Evolutionary conservation across 176 grass and related monocot species (phyloP).

Genomic region (Lolium rigidum): DNA sequence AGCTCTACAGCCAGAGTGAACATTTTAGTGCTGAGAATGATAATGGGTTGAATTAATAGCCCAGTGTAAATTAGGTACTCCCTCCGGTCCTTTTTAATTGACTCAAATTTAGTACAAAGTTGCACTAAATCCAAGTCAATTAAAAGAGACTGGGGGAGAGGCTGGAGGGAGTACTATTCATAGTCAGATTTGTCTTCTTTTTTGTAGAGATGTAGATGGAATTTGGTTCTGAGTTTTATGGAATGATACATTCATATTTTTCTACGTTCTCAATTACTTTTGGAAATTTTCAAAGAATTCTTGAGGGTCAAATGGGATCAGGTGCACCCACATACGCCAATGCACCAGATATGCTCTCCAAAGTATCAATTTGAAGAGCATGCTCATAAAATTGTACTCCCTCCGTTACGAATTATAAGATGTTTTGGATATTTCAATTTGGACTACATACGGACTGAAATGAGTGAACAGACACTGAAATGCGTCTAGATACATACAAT

Average conservation of each 20-base stretch:
- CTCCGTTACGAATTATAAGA: too few relatives aligned
- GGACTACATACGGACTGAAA: too few relatives aligned
- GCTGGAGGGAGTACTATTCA: too few relatives aligned
- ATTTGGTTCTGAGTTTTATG: background rate
- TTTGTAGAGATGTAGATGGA: background rate
- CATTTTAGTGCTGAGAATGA: background rate
- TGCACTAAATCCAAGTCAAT: too few relatives aligned
- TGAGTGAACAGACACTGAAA: too few relatives aligned
- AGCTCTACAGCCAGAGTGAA: background rate
- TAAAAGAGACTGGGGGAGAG: too few relatives aligned
- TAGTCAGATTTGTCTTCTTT: background rate
- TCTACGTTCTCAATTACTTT: background rate
- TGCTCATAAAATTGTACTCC: constrained; percentile 6
- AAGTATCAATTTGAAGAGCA: constrained; percentile 25
- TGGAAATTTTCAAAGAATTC: background rate
- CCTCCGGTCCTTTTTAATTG: too few relatives aligned
- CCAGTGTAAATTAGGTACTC: background rate
- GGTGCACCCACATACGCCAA: background rate
- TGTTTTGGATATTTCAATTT: too few relatives aligned
- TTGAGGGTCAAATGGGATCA: background rate
- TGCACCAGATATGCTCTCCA: background rate
- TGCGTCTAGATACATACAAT: too few relatives aligned
- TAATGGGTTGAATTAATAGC: background rate
- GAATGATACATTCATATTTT: background rate
- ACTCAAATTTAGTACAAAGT: too few relatives aligned